Base-by-base conservation (phyloP, 768 basidiomycete species). In the Botryobasidium botryosum region DNA sequence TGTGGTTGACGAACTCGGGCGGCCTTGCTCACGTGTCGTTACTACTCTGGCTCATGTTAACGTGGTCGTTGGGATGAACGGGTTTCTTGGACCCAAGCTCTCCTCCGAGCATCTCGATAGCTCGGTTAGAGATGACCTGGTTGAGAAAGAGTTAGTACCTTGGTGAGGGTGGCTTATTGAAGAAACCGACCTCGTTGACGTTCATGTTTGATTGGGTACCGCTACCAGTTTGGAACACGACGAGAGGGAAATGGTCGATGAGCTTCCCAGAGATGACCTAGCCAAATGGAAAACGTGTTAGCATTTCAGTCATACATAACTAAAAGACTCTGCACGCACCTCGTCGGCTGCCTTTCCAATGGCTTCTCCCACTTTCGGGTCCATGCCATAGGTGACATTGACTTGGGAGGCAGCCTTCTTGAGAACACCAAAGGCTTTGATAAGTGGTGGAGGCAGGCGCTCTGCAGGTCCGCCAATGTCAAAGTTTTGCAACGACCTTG, bases 131-230 rank as follows among this genome's bases (percentile, higher is more conserved):
- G 58, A 99, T 91, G 55, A 96, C 91, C 85, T 88, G 47, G 27
- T 20, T n/a, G n/a, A n/a, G n/a, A n/a, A n/a, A n/a, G n/a, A n/a
- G n/a, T n/a, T n/a, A n/a, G n/a, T n/a, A n/a, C n/a, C n/a, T n/a
- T n/a, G n/a, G n/a, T n/a, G n/a, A n/a, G n/a, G n/a, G n/a, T n/a
- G n/a, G n/a, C n/a, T n/a, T n/a, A n/a, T n/a, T n/a, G n/a, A 27
- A 36, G 21, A 35, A 1, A 44, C 61, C 20, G 33, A 81, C 87
- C 74, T 99, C 94, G 60, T 99, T 99, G 49, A 75, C 86, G 61
- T 86, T 99, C 94, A 99, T 99, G 68, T 99, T 99, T 58, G 84
- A 91, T 62, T 99, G 94, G 1, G 94, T 99, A 17, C 94, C 94
- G 45, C 86, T 91, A 48, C 94, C 94, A 20, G 94, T 99, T 64